Percentiles rank a stretch among this genome's conserved stretches.
Conservation (phyloP, 1,284 basidiomycete genomes). For the Marasmius oreades region DNA sequence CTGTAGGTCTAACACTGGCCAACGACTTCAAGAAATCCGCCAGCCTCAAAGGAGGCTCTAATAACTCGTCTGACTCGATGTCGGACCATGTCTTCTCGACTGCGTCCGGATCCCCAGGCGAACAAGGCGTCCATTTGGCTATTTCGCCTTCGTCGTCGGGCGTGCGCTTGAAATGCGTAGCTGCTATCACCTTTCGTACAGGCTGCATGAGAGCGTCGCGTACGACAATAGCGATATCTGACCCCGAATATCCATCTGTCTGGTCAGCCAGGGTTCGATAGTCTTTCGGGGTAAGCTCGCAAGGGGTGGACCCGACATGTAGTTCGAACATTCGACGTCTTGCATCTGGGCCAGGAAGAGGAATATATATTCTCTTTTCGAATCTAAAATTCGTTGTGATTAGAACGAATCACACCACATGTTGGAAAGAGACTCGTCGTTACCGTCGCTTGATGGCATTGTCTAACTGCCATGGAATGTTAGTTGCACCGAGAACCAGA, state of each 20-base stretch:
- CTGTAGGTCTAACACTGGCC: constrained; percentile 83
- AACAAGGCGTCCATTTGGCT: constrained; percentile 86
- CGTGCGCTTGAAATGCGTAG: constrained; percentile 91
- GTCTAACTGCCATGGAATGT: constrained; percentile 97
- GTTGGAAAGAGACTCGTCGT: constrained; percentile 5
- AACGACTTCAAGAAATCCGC: constrained; percentile 88
- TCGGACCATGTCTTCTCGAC: constrained; percentile 94
- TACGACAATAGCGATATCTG: constrained; percentile 94
- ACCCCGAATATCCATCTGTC: constrained; percentile 95
- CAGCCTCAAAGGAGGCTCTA: constrained; percentile 79
- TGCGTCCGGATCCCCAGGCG: constrained; percentile 86
- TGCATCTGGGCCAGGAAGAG: constrained; percentile 93
- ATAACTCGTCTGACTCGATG: constrained; percentile 84
- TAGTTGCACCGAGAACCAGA: constrained; percentile 97
- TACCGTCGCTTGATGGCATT: constrained; percentile 95
- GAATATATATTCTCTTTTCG: constrained; percentile 98
- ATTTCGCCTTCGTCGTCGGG: constrained; percentile 32
- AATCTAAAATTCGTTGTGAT: constrained; percentile 48
- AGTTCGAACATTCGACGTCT: constrained; percentile 95
- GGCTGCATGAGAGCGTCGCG: constrained; percentile 99
- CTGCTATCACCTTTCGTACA: constrained; percentile 92
- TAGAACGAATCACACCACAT: neutral
- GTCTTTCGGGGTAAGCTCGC: constrained; percentile 77
- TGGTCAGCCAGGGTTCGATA: constrained; percentile 79
- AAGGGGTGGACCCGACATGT: constrained; percentile 92